Conservation (phyloP, 352 stramenopile genomes). For the Thraustotheca clavata region DNA sequence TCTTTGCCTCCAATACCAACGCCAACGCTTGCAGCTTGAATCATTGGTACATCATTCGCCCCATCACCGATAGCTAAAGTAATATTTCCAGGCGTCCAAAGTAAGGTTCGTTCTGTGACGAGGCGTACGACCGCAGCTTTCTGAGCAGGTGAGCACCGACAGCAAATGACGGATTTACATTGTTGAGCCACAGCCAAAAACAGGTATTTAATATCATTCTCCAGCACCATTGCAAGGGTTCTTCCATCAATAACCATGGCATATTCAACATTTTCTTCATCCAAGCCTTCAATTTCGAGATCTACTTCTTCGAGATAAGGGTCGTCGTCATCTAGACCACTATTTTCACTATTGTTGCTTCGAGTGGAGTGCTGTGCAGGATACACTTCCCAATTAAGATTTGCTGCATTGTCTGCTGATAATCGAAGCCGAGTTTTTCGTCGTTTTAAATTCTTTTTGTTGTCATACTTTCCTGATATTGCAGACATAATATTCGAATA, state of each 20-base stretch:
- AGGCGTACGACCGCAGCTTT: slow-evolving; percentile 82
- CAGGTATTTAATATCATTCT: slow-evolving; percentile 86
- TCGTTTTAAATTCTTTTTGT: slow-evolving; percentile 47
- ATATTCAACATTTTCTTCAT: slow-evolving; percentile 78
- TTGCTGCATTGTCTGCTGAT: slow-evolving; percentile 37
- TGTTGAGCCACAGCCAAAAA: slow-evolving; percentile 81
- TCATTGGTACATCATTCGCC: slow-evolving; percentile 85
- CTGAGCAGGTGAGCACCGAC: slow-evolving; percentile 71
- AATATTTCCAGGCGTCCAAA: slow-evolving; percentile 85
- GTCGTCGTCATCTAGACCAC: background rate
- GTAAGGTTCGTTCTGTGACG: slow-evolving; percentile 78
- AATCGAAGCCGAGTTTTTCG: background rate
- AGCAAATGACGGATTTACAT: slow-evolving; percentile 87
- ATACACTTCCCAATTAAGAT: slow-evolving; percentile 15
- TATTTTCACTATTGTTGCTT: slow-evolving; percentile 23
- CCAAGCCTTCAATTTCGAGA: slow-evolving; percentile 50
- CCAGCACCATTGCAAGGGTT: slow-evolving; percentile 67
- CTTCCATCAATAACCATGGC: slow-evolving; percentile 88
- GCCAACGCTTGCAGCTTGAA: slow-evolving; percentile 78
- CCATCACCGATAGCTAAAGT: slow-evolving; percentile 78
- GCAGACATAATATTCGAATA: slow-evolving; percentile 62
- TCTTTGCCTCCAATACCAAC: slow-evolving; percentile 83
- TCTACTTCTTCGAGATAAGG: slow-evolving; percentile 45
- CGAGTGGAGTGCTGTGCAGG: slow-evolving; percentile 4
- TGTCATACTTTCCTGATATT: slow-evolving; percentile 56